Percentiles rank a stretch among this genome's conserved stretches.
Evolutionary conservation across 495 filamentous ascomycete species (phyloP).

Genomic region (Elaphomyces granulatus): DNA sequence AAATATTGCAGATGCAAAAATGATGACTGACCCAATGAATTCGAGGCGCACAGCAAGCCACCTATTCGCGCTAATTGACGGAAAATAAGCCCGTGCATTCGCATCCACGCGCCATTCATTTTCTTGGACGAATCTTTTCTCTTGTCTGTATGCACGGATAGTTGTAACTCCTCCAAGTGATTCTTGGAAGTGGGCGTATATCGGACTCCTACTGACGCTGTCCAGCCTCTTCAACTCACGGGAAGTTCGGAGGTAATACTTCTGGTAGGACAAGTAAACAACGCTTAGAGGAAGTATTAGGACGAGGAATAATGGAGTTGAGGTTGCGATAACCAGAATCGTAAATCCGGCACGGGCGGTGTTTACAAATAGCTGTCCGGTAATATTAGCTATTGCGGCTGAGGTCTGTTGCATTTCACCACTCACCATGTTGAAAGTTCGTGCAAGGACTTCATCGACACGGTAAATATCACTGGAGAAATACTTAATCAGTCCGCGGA

Average conservation of each 20-base stretch:
- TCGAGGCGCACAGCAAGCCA: slow-evolving; percentile 95
- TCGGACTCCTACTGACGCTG: slow-evolving; percentile 86
- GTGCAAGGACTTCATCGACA: slow-evolving; percentile 87
- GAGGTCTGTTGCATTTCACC: background rate
- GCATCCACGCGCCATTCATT: slow-evolving; percentile 98
- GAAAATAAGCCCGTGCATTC: slow-evolving; percentile 91
- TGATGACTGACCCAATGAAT: slow-evolving; percentile 92
- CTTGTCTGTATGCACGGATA: slow-evolving; percentile 91
- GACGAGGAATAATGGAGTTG: slow-evolving; percentile 67
- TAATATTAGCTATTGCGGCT: slow-evolving; percentile 15
- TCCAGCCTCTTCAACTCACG: slow-evolving; percentile 93
- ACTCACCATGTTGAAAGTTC: slow-evolving; percentile 71
- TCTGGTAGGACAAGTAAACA: slow-evolving; percentile 85
- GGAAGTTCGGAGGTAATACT: slow-evolving; percentile 93
- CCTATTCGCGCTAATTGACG: slow-evolving; percentile 87
- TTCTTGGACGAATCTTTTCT: slow-evolving; percentile 73
- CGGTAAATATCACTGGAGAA: slow-evolving; percentile 78
- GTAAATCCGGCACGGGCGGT: slow-evolving; percentile 73
- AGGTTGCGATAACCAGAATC: slow-evolving; percentile 64
- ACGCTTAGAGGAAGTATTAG: slow-evolving; percentile 67
- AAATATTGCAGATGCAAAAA: slow-evolving; percentile 72
- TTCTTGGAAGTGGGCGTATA: slow-evolving; percentile 98
- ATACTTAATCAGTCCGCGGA: too few species aligned
- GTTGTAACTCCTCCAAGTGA: slow-evolving; percentile 88
- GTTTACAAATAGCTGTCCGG: slow-evolving; percentile 71